These are phyloP conservation scores for Citrus medica DNA, from an alignment of 345 rosid species.

Conservation along the genomic window DNA sequence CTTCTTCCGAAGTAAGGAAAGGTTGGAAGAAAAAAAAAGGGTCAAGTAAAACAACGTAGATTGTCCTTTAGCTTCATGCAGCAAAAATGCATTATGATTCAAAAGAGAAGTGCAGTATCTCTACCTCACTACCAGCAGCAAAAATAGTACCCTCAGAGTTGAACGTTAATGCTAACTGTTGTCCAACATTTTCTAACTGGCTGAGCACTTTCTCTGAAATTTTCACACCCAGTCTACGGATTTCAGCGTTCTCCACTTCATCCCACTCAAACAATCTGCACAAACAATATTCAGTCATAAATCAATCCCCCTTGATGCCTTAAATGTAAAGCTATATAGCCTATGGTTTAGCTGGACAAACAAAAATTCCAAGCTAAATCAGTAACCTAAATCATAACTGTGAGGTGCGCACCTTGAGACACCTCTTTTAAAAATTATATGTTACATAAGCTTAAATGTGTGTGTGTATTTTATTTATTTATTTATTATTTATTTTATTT, in stretches of 20 bases:
- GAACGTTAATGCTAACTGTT: conserved; percentile 70
- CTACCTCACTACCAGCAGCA: conserved; percentile 89
- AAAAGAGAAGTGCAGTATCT: conserved; percentile 4
- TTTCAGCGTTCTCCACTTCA: conserved; percentile 32
- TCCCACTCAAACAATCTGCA: conserved; percentile 78
- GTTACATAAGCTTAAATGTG: neutral
- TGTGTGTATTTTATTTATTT: neutral
- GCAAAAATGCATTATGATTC: neutral
- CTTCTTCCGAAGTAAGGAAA: neutral
- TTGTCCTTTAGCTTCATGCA: neutral
- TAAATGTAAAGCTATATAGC: neutral
- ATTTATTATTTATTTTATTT: too few relatives aligned
- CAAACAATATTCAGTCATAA: conserved; percentile 7
- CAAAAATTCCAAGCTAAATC: neutral
- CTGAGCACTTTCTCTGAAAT: conserved; percentile 49
- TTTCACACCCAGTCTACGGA: conserved; percentile 41
- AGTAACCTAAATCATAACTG: neutral
- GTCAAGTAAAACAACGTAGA: too few relatives aligned
- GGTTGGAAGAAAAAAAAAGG: neutral
- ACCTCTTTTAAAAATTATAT: neutral
- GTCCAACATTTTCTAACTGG: conserved; percentile 61
- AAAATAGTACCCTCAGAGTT: conserved; percentile 63
- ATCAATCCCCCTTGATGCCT: neutral
- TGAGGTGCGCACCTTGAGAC: neutral
- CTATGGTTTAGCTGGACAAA: neutral